phyloP scores from a whole-genome alignment of 23 red algal species.

The Gracilaria caudata region DNA sequence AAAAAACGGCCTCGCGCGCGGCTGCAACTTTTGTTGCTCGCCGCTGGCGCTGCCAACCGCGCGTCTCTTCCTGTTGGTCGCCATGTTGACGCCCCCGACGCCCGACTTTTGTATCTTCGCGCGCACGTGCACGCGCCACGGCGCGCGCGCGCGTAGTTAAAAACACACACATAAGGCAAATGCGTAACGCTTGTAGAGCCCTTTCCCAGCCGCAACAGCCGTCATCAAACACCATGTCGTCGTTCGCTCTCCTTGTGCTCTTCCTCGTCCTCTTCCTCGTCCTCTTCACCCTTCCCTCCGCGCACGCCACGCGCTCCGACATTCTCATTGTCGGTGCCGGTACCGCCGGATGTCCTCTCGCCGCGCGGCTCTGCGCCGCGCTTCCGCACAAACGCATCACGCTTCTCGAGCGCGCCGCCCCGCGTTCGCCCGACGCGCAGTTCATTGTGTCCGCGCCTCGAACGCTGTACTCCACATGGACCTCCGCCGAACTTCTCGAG shows the following conservation, averaged over 20 bases:
- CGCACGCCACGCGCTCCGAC: slow-evolving; percentile 7
- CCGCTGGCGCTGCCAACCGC: not conserved
- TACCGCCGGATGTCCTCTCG: slow-evolving; percentile 63
- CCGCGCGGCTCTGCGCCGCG: slow-evolving; percentile 51
- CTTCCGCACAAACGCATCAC: slow-evolving; percentile 39
- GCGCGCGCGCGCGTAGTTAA: no score
- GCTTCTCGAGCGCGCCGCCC: slow-evolving; percentile 51
- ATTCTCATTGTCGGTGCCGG: slow-evolving; percentile 72
- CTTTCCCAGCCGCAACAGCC: not conserved
- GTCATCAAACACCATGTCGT: not conserved
- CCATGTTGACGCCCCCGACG: no score
- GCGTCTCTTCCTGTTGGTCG: no score
- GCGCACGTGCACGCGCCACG: no score
- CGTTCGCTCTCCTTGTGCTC: no score
- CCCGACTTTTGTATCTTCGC: no score
- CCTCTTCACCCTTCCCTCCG: not conserved
- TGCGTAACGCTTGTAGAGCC: no score
- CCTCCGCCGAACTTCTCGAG: slow-evolving; percentile 18
- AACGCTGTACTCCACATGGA: slow-evolving; percentile 13
- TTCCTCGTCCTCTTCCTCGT: not conserved
- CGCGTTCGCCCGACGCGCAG: slow-evolving; percentile 22
- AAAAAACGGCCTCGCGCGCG: not conserved
- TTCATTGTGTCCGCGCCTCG: slow-evolving; percentile 44
- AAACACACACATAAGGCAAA: no score
- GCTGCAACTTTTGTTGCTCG: not conserved